Base-by-base conservation (phyloP, 2,329 filamentous ascomycete genomes). In the Leptographium lundbergii region DNA sequence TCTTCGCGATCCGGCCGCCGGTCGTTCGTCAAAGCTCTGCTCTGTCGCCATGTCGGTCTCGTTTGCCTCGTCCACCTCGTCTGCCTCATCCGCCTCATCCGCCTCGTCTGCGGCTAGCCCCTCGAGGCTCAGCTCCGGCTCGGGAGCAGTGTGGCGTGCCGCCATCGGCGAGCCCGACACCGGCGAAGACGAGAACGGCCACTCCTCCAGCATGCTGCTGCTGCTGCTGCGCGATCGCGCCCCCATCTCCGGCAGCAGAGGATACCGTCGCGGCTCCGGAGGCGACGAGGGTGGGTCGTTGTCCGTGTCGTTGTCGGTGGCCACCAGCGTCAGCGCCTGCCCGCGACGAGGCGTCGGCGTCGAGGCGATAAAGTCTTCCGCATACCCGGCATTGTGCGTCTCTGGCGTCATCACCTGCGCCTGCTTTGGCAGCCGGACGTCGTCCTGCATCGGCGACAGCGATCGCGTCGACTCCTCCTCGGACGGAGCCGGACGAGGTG, bases 261-360 rank as follows among this genome's bases (percentile, higher is more conserved):
- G 76, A 59, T 79, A 81, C 10, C 76, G 74, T 56, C 79, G 75
- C 0, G 77, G 75, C 59, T 81, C 75, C 1, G 80, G 81, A 6
- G 82, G 81, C 0, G 82, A 85, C 6, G 81, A 85, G 11, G 81
- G 78, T 4, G 78, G 75, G 56, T 82, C 77, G 22, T 71, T 70
- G 48, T 78, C 74, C 32, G 73, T 70, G n/a, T 74, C 70, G 1
- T 71, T 69, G 48, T 78, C 74, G 32, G 73, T 70, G n/a, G 74
- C 69, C 1, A 76, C 71, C 47, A 83, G 70, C 2, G 72, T 67
- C n/a, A 78, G 61, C 4, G 76, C 67, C 62, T 81, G 78, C 25
- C 79, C 79, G 39, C 81, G 78, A 54, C 80, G 74, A 5, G 80
- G 83, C 1, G 83, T 86, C 1, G 83, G 83, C 0, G 82, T 85